These are phyloP conservation scores for Baudoinia panamericana DNA, from an alignment of 495 filamentous ascomycete species.

Conservation along the genomic window DNA sequence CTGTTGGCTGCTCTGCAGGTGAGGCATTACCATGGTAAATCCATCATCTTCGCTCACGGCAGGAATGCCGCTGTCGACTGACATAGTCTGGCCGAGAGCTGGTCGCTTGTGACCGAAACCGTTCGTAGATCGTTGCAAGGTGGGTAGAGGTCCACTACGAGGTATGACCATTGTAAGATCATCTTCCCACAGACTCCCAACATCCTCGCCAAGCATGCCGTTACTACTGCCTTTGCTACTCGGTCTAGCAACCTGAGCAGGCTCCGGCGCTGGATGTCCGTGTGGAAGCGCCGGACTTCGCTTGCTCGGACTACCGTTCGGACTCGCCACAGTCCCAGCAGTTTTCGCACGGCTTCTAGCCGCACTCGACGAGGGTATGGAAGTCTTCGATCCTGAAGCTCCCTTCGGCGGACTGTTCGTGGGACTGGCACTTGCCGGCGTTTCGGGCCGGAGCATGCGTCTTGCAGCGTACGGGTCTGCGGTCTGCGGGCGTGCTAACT, in stretches of 20 bases:
- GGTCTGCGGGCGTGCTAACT: slow-evolving; percentile 42
- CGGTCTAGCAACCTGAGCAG: slow-evolving; percentile 5
- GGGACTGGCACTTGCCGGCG: slow-evolving; percentile 31
- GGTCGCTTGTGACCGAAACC: slow-evolving; percentile 18
- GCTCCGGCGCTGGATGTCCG: slow-evolving; percentile 1
- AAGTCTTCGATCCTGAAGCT: slow-evolving; percentile 24
- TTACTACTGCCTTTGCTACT: slow-evolving; percentile 20
- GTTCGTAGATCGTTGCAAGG: slow-evolving; percentile 6
- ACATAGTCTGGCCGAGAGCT: slow-evolving; percentile 23
- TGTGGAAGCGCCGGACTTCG: slow-evolving; percentile 7
- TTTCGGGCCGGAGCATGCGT: slow-evolving; percentile 28
- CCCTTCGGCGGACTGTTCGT: slow-evolving; percentile 34
- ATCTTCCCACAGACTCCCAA: slow-evolving; percentile 19
- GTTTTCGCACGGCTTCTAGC: slow-evolving; percentile 12
- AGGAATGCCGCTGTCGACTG: slow-evolving; percentile 25
- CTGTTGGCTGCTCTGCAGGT: slow-evolving; percentile 9
- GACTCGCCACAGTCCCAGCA: slow-evolving; percentile 6
- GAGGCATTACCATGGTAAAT: slow-evolving; percentile 34
- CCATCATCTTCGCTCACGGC: slow-evolving; percentile 27
- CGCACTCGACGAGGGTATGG: slow-evolving; percentile 22
- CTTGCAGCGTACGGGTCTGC: slow-evolving; percentile 43
- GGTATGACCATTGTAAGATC: slow-evolving; percentile 32
- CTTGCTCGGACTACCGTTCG: slow-evolving; percentile 13
- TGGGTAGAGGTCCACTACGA: slow-evolving; percentile 5
- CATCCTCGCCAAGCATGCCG: slow-evolving; percentile 7